Evolutionary conservation across 306 rosid genomes (phyloP).

Genomic region (Prunus mume): DNA sequence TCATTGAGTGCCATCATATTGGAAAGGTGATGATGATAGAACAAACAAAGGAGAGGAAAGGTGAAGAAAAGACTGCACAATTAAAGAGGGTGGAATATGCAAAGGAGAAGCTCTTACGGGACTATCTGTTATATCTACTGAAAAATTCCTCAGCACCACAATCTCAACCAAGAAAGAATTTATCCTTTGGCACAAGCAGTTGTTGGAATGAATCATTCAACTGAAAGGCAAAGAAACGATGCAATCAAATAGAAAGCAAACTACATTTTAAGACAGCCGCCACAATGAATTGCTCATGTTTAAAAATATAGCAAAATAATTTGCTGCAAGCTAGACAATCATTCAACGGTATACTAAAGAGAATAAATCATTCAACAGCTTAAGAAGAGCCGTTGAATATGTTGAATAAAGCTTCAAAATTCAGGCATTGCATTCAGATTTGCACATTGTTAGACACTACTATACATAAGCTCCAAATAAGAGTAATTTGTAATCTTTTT

Average conservation of each 20-base stretch:
- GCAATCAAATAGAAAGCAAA: background rate
- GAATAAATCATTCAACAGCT: background rate
- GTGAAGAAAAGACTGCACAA: background rate
- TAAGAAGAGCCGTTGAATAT: background rate
- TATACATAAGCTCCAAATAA: slow-evolving; percentile 20
- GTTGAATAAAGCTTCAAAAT: background rate
- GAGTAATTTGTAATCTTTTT: background rate
- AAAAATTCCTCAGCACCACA: background rate
- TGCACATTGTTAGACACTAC: background rate
- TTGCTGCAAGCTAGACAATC: background rate
- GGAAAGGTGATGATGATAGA: background rate
- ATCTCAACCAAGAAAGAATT: background rate
- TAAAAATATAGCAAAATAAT: background rate
- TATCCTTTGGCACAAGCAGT: background rate
- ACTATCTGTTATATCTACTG: background rate
- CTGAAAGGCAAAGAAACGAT: background rate
- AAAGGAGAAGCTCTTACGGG: background rate
- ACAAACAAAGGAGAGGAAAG: background rate
- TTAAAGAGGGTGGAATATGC: background rate
- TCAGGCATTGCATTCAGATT: slow-evolving; percentile 2
- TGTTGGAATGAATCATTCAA: background rate
- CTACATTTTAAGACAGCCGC: background rate
- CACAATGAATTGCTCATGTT: background rate
- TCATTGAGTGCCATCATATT: background rate
- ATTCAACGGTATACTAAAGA: background rate